Evolutionary conservation across 495 filamentous ascomycete genomes (phyloP).

Genomic region (Diplogelasinospora grovesii): DNA sequence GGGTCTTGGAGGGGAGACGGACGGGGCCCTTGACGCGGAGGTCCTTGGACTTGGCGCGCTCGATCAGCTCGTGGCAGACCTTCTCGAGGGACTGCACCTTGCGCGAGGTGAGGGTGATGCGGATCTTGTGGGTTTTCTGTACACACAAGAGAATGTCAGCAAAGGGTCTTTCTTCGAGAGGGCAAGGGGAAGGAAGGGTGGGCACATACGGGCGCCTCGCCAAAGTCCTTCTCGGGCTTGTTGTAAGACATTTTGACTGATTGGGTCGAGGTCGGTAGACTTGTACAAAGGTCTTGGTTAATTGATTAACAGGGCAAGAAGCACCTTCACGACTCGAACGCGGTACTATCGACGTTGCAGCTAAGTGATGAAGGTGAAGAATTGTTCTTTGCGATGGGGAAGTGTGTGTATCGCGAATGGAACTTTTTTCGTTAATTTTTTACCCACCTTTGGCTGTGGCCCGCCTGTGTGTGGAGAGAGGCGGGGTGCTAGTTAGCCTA

Average conservation of each 20-base stretch:
- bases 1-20: conserved; percentile 94
- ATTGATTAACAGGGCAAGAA: conserved; percentile 5
- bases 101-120: conserved; percentile 91
- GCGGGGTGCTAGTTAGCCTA: too few relatives aligned
- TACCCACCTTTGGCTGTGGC: conserved; percentile 9
- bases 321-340: conserved; percentile 63
- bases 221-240: conserved; percentile 92
- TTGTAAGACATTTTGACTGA: conserved; percentile 80
- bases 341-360: conserved; percentile 47
- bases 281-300: conserved; percentile 22
- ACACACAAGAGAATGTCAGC: not conserved
- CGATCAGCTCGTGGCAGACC: conserved; percentile 95
- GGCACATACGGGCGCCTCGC: conserved; percentile 35
- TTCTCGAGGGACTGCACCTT: conserved; percentile 96
- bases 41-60: conserved; percentile 97
- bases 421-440: conserved; percentile 7
- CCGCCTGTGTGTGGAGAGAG: not conserved
- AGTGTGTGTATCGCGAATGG: conserved; percentile 11
- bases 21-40: conserved; percentile 98
- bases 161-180: not conserved
- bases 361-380: conserved; percentile 69
- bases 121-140: conserved; percentile 95
- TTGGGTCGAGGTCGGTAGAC: too few relatives aligned
- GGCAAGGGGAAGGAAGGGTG: not conserved
- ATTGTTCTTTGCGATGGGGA: conserved; percentile 11